Evolutionary conservation across 163 green algal species (phyloP), one percentile per base, ranked within the genome.

Genomic region (Trebouxia gelatinosa): DNA sequence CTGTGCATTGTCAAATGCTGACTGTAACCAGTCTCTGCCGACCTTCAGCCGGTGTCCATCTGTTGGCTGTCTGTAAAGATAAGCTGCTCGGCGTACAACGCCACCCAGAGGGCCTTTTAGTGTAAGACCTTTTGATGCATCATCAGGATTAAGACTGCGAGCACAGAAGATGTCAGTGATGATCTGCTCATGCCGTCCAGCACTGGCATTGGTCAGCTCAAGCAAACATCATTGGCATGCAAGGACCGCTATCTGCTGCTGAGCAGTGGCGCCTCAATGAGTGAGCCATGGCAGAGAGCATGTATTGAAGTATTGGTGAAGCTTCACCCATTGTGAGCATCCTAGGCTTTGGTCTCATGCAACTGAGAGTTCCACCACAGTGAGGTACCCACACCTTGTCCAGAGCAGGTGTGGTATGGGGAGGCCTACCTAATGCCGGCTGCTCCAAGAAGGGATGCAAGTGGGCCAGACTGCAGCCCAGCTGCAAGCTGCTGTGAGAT

Each of bases 31-130:
- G 28, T 78, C 84, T 0, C 75, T 62, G 0, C 90, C 91, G n/a
- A 97, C 91, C 1, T 74, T 83, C 7, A 92, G 29, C 29, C 88
- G 88, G 83, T 97, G 93, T 80, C 94, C 87, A 38, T 91, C 86
- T 3, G 94, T 98, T 19, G 94, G 94, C 86, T 97, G 92, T 23
- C 94, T 84, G 82, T 97, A 97, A 57, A 91, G 82, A 85, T 99
- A 99, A 0, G 94, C 94, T n/a, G 87, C 88, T 4, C 94, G 82
- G 5, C 95, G 84, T 71, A 96, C 17, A 7, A 91, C 74, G 17
- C 84, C 86, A 5, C 82, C 93, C 46, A 94, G 81, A 23, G 91
- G 90, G 0, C 95, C 95, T 67, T 96, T 91, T 59, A 98, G 28
- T 2, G 89, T 96, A 28, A 97, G 83, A 0, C 89, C 90, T 13